These are phyloP conservation scores for Stagonosporopsis rhizophila DNA, from an alignment of 2,329 filamentous ascomycete species.

Conservation along the genomic window DNA sequence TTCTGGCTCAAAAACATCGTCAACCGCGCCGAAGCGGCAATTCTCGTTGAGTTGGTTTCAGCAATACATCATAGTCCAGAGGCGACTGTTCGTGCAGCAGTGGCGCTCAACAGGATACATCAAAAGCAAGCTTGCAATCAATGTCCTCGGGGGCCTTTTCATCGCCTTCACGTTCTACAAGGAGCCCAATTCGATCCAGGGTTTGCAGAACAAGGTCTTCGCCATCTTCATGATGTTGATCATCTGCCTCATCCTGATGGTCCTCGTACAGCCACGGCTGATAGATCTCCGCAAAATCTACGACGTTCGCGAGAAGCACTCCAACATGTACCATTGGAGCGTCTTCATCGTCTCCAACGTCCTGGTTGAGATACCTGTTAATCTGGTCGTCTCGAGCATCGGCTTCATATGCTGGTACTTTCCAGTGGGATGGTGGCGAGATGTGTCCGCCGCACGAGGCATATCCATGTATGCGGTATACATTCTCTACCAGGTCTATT, in stretches of 20 bases:
- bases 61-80: background rate
- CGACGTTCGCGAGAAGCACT: conserved; percentile 81
- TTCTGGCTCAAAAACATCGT: background rate
- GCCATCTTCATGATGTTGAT: conserved; percentile 74
- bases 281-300: conserved; percentile 71
- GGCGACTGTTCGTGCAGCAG: conserved; percentile 55
- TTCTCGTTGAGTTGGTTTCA: background rate
- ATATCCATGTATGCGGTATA: conserved; percentile 78
- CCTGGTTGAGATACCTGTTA: conserved; percentile 81
- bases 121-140: conserved; percentile 76
- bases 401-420: conserved; percentile 83
- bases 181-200: conserved; percentile 72
- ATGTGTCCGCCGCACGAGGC: conserved; percentile 69
- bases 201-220: conserved; percentile 82
- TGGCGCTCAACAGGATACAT: conserved; percentile 88
- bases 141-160: conserved; percentile 64
- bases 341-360: conserved; percentile 82
- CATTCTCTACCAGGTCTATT: conserved; percentile 74
- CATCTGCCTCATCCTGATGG: background rate
- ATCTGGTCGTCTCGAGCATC: conserved; percentile 71
- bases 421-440: conserved; percentile 71
- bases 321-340: conserved; percentile 81
- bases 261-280: conserved; percentile 68
- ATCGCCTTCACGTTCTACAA: conserved; percentile 80
- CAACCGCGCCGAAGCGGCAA: conserved; percentile 59